Conservation (phyloP, 345 rosid genomes). For the Cardiospermum halicacabum region DNA sequence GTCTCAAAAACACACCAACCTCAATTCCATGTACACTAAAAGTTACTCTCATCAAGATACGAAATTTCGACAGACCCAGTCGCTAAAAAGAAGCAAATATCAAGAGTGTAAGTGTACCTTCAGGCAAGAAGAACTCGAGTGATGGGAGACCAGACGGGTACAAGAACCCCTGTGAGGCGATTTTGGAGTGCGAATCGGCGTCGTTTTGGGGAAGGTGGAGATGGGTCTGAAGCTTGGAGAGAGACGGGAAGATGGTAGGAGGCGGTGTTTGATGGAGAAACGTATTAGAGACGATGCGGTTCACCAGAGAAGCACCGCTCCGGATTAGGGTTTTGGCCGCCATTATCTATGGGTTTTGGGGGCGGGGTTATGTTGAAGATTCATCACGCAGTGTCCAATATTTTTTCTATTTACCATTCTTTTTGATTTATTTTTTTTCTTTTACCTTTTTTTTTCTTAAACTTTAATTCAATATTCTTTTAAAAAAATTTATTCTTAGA, state of each 20-base stretch:
- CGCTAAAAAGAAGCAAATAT: not conserved
- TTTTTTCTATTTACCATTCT: no score
- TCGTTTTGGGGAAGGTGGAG: constrained; percentile 38
- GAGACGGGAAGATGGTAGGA: constrained; percentile 51
- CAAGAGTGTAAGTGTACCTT: constrained; percentile 42
- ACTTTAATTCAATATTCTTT: no score
- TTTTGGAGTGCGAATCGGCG: constrained; percentile 24
- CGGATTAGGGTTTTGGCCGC: constrained; percentile 65
- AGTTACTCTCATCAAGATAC: not conserved
- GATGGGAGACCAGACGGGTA: constrained; percentile 83
- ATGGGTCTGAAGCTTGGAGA: constrained; percentile 37
- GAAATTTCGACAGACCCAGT: not conserved
- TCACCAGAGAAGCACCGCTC: constrained; percentile 60
- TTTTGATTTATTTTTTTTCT: no score
- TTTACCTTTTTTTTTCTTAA: no score
- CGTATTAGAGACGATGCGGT: constrained; percentile 42
- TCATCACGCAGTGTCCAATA: no score
- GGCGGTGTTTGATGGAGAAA: constrained; percentile 28
- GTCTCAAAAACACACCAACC: not conserved
- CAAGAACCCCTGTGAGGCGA: constrained; percentile 44
- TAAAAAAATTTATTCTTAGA: no score
- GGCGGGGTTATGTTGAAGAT: not conserved
- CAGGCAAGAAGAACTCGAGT: constrained; percentile 79
- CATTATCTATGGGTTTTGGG: constrained; percentile 27
- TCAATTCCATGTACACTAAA: no score